These are phyloP conservation scores for slime mould (Dictyostelium discoideum) DNA, from an alignment of 78 protist genomes.

Conservation along the genomic window dicty_2.7 NC_007088.5:4566501-4567000, in stretches of 20 bases:
- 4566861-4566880: constrained; percentile 66
- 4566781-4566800: constrained; percentile 85
- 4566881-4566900: constrained; percentile 90
- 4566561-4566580: constrained; percentile 3
- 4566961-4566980: constrained; percentile 38
- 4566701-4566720: constrained; percentile 79
- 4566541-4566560: constrained; percentile 62
- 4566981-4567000: constrained; percentile 37
- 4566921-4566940: constrained; percentile 83
- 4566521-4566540: constrained; percentile 63
- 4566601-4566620: constrained; percentile 46
- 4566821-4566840: constrained; percentile 52
- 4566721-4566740: constrained; percentile 59
- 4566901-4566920: constrained; percentile 61
- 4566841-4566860: constrained; percentile 87
- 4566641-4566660: constrained; percentile 66
- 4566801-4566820: constrained; percentile 86
- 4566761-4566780: constrained; percentile 32
- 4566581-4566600: constrained; percentile 29
- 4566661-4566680: constrained; percentile 26
- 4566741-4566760: constrained; percentile 52
- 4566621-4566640: constrained; percentile 68
- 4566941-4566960: constrained; percentile 67
- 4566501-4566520: constrained; percentile 58
- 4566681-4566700: constrained; percentile 66